A percentile compares a stretch with the other conserved stretches of the same genome.
phyloP scores from a whole-genome alignment of 148 eudicot species.

The Persicaria maculosa region DNA sequence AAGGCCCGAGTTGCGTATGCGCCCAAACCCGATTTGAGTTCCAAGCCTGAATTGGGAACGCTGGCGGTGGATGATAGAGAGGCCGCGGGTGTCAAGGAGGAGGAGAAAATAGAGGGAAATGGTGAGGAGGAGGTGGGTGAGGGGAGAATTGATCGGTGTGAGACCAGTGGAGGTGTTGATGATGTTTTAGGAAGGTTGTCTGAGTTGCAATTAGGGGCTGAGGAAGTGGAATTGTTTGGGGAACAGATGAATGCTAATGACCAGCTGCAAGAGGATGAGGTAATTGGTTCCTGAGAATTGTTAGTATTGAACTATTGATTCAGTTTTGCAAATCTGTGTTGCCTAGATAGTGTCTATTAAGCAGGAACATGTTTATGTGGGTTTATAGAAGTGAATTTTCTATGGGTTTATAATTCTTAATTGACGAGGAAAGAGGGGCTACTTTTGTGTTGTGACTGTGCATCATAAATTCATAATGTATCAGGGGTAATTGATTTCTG shows the following conservation, averaged over 20 bases:
- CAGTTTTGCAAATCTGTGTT: neutral
- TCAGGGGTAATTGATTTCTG: neutral
- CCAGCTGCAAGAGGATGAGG: conserved; percentile 92
- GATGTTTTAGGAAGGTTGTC: conserved; percentile 39
- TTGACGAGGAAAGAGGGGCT: neutral
- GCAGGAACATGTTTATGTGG: neutral
- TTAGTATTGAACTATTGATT: neutral
- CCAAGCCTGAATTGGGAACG: conserved; percentile 23
- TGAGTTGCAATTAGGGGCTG: conserved; percentile 34
- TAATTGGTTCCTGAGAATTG: conserved; percentile 17
- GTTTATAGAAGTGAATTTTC: neutral
- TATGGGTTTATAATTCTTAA: neutral
- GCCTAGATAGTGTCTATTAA: neutral
- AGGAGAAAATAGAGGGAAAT: conserved; percentile 14
- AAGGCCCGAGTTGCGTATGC: conserved; percentile 22
- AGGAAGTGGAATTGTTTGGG: conserved; percentile 48
- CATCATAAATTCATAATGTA: neutral
- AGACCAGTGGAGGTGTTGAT: conserved; percentile 20
- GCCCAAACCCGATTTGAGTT: conserved; percentile 2
- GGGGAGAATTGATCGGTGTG: conserved; percentile 13
- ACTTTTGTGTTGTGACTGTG: neutral
- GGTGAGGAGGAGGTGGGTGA: conserved; percentile 6
- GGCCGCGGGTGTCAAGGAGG: conserved; percentile 16
- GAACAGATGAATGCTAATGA: conserved; percentile 57
- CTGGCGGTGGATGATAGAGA: conserved; percentile 16